phyloP scores from a whole-genome alignment of 768 basidiomycete species.

The Rhodotorula paludigena region DNA sequence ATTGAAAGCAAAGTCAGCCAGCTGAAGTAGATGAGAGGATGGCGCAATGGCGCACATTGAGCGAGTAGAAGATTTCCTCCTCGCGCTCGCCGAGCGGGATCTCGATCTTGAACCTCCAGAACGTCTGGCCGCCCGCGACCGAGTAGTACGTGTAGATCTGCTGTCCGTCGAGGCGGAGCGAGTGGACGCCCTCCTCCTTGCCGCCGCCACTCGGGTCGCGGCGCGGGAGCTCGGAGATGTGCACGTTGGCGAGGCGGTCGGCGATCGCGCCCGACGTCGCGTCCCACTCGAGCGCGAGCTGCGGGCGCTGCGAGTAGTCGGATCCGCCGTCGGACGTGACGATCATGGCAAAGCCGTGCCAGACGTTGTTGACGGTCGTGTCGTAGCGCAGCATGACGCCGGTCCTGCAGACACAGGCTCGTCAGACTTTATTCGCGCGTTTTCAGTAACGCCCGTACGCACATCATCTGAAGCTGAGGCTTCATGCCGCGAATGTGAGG shows the following conservation, averaged over 20 bases:
- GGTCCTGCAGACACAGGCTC: constrained; percentile 3
- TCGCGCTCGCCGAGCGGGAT: constrained; percentile 68
- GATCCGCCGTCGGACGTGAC: constrained; percentile 81
- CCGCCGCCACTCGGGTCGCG: neutral
- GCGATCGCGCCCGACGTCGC: constrained; percentile 50
- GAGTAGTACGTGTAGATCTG: constrained; percentile 42
- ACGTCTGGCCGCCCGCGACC: constrained; percentile 68
- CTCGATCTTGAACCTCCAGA: constrained; percentile 87
- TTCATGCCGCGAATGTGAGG: constrained; percentile 12
- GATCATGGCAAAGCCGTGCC: constrained; percentile 81
- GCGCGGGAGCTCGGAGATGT: constrained; percentile 25
- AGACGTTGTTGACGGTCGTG: constrained; percentile 69
- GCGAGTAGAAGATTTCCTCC: constrained; percentile 70
- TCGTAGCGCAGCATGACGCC: constrained; percentile 50
- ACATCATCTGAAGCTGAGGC: constrained; percentile 37
- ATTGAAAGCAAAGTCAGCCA: neutral
- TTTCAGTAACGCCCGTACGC: neutral
- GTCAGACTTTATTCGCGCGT: neutral
- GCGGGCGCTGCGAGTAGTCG: constrained; percentile 67
- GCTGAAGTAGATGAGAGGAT: neutral
- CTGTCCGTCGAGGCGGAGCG: constrained; percentile 30
- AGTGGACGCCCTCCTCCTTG: constrained; percentile 26
- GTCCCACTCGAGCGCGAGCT: constrained; percentile 69
- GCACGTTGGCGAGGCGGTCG: constrained; percentile 1
- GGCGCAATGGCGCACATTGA: constrained; percentile 61